These are phyloP conservation scores for Pisolithus orientalis DNA, from an alignment of 768 basidiomycete species.

Conservation along the genomic window DNA sequence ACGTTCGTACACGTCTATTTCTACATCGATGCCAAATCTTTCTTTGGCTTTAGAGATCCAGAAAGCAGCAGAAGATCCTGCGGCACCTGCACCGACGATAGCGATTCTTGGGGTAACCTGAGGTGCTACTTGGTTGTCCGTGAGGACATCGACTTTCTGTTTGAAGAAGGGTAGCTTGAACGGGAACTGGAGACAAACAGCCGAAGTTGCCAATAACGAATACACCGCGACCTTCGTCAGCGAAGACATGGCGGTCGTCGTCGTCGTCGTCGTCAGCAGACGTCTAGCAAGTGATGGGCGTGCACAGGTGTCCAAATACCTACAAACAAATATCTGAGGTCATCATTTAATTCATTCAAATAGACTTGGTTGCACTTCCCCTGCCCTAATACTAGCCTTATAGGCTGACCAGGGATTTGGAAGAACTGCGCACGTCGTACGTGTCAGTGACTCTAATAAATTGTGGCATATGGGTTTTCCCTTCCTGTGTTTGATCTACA, in stretches of 20 bases:
- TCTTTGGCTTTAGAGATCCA: constrained; percentile 79
- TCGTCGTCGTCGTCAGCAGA: not conserved
- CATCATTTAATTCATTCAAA: no score
- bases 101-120: constrained; percentile 54
- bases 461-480: no score
- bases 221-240: constrained; percentile 12
- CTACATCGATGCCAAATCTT: constrained; percentile 59
- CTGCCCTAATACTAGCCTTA: no score
- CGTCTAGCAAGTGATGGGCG: not conserved
- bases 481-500: no score
- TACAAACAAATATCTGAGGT: not conserved
- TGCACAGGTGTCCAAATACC: not conserved
- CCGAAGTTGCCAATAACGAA: constrained; percentile 16
- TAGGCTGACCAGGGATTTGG: no score
- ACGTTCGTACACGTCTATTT: constrained; percentile 82
- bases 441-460: no score
- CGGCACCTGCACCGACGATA: constrained; percentile 88
- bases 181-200: constrained; percentile 38
- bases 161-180: constrained; percentile 56
- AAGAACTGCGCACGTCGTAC: no score
- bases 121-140: constrained; percentile 12
- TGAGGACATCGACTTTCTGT: constrained; percentile 18
- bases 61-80: constrained; percentile 75
- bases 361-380: no score
- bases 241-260: constrained; percentile 9